Base-by-base conservation (phyloP, 768 basidiomycete genomes). In the Neoboletus subvelutipes region DNA sequence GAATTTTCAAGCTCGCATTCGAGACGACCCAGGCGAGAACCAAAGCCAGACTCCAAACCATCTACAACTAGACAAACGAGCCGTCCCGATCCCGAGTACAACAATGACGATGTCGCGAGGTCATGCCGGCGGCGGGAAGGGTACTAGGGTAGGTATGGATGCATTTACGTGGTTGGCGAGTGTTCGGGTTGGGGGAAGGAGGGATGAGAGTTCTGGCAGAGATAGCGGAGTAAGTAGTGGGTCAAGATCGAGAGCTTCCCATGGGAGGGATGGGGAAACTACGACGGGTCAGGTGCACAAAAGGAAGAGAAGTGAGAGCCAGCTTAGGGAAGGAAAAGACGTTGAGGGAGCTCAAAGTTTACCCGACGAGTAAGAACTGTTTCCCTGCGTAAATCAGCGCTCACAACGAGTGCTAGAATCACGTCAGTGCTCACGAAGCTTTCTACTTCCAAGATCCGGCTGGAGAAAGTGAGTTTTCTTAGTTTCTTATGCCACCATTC, bases 381-480 rank as follows among this genome's bases (percentile, higher is more conserved):
- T 31, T 37, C 26, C 15, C 8, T 18, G 5, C 13, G 15, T 18
- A 20, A 29, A n/a, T 22, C 43, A n/a, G 3, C 26, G 20, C 52
- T 65, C 22, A 60, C 29, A 8, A 49, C 34, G 20, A 15, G 10
- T 26, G 41, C 42, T 56, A 92, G 90, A 70, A 84, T 93, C 59
- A 89, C 87, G 2, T 80, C 83, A 9, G 91, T 90, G 9, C 75
- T 90, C 33, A 84, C 79, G 7, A 85, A 82, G 62, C 78, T 94
- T 24, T 72, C 80, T 9, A 75, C 83, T 0, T 81, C 83, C 10
- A 90, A 89, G 66, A 84, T 93, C 65, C 90, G 87, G 59, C 83
- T 95, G 12, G 94, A 96, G 68, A 94, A 92, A 80, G 92, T 88
- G 53, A 13, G 72, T 48, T n/a, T 18, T 26, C 46, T 33, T 45